phyloP scores from a whole-genome alignment of 768 basidiomycete genomes.

The Daedalea quercina region DNA sequence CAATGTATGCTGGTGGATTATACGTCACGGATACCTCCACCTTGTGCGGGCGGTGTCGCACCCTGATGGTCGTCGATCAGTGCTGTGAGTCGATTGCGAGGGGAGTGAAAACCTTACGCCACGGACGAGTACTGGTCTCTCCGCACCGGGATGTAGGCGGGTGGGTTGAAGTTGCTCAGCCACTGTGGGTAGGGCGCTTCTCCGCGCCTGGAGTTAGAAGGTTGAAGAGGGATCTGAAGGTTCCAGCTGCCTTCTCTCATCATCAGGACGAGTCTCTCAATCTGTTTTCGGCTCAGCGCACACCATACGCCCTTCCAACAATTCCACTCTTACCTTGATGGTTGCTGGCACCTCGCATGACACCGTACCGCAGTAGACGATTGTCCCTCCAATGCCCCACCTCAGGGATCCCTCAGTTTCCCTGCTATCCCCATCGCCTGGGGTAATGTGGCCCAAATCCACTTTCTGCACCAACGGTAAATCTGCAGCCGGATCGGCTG shows the following conservation, averaged over 20 bases:
- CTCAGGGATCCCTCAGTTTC: constrained; percentile 38
- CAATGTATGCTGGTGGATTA: constrained; percentile 64
- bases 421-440: constrained; percentile 11
- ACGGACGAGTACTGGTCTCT: constrained; percentile 41
- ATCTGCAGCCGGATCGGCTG: constrained; percentile 5
- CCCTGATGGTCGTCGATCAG: constrained; percentile 29
- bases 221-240: constrained; percentile 47
- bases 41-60: constrained; percentile 56
- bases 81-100: background rate
- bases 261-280: constrained; percentile 42
- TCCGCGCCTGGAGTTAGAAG: constrained; percentile 31
- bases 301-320: background rate
- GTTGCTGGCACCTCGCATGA: constrained; percentile 40
- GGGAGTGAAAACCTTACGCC: constrained; percentile 32
- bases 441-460: constrained; percentile 34
- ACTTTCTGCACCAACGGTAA: constrained; percentile 32
- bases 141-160: constrained; percentile 44
- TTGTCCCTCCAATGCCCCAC: constrained; percentile 47
- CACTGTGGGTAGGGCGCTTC: constrained; percentile 33
- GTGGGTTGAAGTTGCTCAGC: constrained; percentile 51
- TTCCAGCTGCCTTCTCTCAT: constrained; percentile 61
- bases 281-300: constrained; percentile 6
- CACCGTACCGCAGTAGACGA: constrained; percentile 59
- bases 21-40: constrained; percentile 53
- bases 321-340: constrained; percentile 39